Base-by-base conservation (phyloP, 768 basidiomycete species). In the Tephrocybe rancida region DNA sequence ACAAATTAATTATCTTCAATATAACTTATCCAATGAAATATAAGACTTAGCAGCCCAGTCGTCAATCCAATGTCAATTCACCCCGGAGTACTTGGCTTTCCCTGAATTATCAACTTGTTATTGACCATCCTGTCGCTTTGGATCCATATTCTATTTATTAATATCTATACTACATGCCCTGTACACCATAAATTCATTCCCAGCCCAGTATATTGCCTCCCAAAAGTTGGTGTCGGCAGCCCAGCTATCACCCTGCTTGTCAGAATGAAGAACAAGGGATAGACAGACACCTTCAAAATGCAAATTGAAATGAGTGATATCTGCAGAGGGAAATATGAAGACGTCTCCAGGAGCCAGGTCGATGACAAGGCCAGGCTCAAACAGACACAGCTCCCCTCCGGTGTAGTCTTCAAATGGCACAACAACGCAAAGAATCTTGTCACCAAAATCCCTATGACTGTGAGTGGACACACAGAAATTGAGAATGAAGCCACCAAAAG, bases 221-320 rank as follows among this genome's bases (percentile, higher is more conserved):
- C n/a, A n/a, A n/a, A n/a, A n/a, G n/a, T n/a, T n/a, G n/a, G n/a
- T n/a, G n/a, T n/a, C n/a, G n/a, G n/a, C n/a, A n/a, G n/a, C 48
- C 49, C 55, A 56, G 14, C 14, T 14, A 5, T 56, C 49, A 18
- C 49, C 44, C 8, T 44, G 29, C 22, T 48, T 53, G 32, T 67
- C 66, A 16, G 58, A 53, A 25, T 67, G 66, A n/a, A 64, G 27
- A 18, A 67, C 64, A 14, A 67, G n/a, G n/a, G 64, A 67, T 3
- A 48, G 53, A 8, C 60, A 21, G 3, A 45, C 25, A 4, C 66
- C 66, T 18, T 48, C 27, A 34, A 54, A 65, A 49, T 65, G 55
- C 8, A 62, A 18, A 37, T 67, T 67, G 39, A 64, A 64, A 42
- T 67, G 64, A 6, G 54, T 59, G 2, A 62, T 37, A 7, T 62